Percentiles rank a stretch among this genome's conserved stretches.
phyloP scores from a whole-genome alignment of 2,329 filamentous ascomycete genomes.

The Trichoderma simmonsii region DNA sequence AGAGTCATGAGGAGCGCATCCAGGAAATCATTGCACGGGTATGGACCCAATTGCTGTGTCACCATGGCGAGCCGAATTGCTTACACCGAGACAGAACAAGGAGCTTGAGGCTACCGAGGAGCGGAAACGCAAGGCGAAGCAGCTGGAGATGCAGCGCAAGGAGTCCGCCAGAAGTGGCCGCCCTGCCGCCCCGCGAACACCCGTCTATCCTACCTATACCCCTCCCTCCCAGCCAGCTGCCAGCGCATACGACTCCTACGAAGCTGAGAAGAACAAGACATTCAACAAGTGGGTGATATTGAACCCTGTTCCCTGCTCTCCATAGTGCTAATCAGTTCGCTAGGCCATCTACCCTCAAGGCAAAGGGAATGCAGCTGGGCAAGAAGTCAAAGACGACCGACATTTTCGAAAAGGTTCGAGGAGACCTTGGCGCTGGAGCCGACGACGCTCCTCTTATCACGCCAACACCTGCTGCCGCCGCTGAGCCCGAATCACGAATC shows the following conservation, averaged over 20 bases:
- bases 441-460: slow-evolving; percentile 74
- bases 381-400: slow-evolving; percentile 98
- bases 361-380: slow-evolving; percentile 98
- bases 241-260: slow-evolving; percentile 89
- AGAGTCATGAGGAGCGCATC: slow-evolving; percentile 97
- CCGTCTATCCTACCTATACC: slow-evolving; percentile 85
- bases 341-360: slow-evolving; percentile 67
- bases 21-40: slow-evolving; percentile 95
- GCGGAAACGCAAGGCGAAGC: slow-evolving; percentile 97
- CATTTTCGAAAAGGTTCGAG: slow-evolving; percentile 93
- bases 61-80: slow-evolving; percentile 9
- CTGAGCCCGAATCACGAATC: slow-evolving; percentile 53
- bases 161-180: slow-evolving; percentile 80
- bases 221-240: slow-evolving; percentile 70
- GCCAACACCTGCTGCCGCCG: slow-evolving; percentile 48
- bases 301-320: neutral
- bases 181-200: slow-evolving; percentile 64
- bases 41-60: slow-evolving; percentile 31
- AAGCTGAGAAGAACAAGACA: slow-evolving; percentile 94
- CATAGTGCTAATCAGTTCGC: slow-evolving; percentile 13
- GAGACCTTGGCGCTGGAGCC: slow-evolving; percentile 82
- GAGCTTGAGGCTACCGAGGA: slow-evolving; percentile 97
- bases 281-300: slow-evolving; percentile 58
- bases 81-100: slow-evolving; percentile 69
- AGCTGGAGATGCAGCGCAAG: slow-evolving; percentile 97